A percentile compares a stretch with the other conserved stretches of the same genome.
phyloP scores from a whole-genome alignment of 441 rosid genomes.

The Syzygium malaccense region DNA sequence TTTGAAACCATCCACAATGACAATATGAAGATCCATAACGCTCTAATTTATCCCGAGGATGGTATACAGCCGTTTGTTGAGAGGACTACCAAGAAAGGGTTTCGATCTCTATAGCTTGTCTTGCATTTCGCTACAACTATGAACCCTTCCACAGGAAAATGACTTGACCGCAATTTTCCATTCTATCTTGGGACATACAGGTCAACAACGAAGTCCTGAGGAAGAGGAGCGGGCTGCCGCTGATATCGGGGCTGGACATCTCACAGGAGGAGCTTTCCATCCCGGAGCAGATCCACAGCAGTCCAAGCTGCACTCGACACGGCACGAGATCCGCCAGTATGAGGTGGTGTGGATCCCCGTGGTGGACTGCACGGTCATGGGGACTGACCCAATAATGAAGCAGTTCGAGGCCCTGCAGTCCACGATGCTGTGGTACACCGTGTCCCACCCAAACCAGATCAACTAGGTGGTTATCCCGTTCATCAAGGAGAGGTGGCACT shows the following conservation, averaged over 20 bases:
- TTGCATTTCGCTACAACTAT: too few species aligned
- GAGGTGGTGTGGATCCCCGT: conserved; percentile 67
- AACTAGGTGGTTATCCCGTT: conserved; percentile 35
- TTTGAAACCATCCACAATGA: conserved; percentile 26
- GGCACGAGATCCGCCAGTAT: conserved; percentile 6
- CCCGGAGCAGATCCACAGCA: too few species aligned
- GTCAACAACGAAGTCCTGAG: conserved; percentile 49
- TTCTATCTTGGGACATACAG: conserved; percentile 4
- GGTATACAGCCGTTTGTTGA: conserved; percentile 26
- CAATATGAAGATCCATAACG: conserved; percentile 30
- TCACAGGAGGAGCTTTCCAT: too few species aligned
- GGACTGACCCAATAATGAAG: conserved; percentile 29
- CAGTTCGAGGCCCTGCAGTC: conserved; percentile 31
- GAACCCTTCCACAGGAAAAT: not conserved
- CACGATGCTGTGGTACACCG: conserved; percentile 58
- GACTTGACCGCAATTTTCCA: not conserved
- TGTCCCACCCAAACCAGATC: conserved; percentile 33
- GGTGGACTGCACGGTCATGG: conserved; percentile 20
- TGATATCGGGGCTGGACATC: conserved; percentile 28
- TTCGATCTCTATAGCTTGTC: not conserved
- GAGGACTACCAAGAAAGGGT: conserved; percentile 35
- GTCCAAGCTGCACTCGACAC: too few species aligned
- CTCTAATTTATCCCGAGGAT: conserved; percentile 26
- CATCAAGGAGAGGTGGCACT: conserved; percentile 52
- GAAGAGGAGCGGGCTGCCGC: conserved; percentile 50